Base-by-base conservation (phyloP, 2,329 filamentous ascomycete species). In the Beauveria rudraprayagi region DNA sequence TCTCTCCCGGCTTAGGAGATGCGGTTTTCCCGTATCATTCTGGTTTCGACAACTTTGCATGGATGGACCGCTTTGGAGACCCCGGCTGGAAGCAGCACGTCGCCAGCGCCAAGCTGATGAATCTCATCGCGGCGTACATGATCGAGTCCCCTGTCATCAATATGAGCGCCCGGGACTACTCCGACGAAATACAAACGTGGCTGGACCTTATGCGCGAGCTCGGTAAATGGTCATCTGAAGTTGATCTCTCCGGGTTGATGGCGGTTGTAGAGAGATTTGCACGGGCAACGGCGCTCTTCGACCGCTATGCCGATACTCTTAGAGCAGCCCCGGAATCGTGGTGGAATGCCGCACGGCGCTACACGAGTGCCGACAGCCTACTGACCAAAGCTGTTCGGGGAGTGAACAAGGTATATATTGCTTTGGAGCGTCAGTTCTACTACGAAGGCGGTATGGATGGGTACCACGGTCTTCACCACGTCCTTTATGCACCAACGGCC, bases 21-120 rank as follows among this genome's bases (percentile, higher is more conserved):
- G 77, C 86, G 0, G 76, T 90, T 7, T 90, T 88, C 69, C 87
- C 89, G 65, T 95, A 94, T 69, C 90, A 95, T 71, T 83, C 84
- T 64, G 94, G 94, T 73, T 95, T 92, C 70, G 91, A 95, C 70
- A 89, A 83, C 40, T 92, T 90, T 70, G 78, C 87, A 67, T 95
- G 91, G 91, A 94, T 94, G 89, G 80, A 87, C 16, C 87, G 78
- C 3, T 91, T 85, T 66, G 90, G 90, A 4, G 91, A 96, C 65
- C 80, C 80, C 1, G 79, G 76, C 0, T 85, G 83, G 56, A 76
- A 82, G n/a, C 82, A 86, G 46, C 87, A 89, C 64, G 72, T 79
- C 8, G 77, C 85, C 1, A 77, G 81, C 62, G 77, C 84, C 1
- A 83, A 78, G 67, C 78, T 76, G 46, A 64, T 78, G 0, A 67